Evolutionary conservation across 1,284 basidiomycete species (phyloP).

Genomic region (Ustilago curta): DNA sequence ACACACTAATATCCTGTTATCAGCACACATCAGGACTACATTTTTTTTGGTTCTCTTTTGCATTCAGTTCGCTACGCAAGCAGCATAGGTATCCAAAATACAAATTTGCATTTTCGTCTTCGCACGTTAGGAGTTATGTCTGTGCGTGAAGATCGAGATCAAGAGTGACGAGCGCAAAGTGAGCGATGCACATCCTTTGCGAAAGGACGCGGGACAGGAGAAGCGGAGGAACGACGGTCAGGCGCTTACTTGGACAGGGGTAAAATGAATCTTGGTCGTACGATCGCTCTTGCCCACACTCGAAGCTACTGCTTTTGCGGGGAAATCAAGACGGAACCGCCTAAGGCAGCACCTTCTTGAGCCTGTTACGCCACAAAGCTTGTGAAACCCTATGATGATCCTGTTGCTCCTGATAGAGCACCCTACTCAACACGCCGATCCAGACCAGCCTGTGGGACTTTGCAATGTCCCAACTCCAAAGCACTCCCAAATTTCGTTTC

Average conservation of each 20-base stretch:
- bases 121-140: neutral
- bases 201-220: neutral
- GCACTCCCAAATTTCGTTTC: conserved; percentile 10
- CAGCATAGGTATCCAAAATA: conserved; percentile 12
- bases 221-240: neutral
- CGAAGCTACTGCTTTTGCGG: no score
- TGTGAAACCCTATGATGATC: neutral
- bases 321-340: neutral
- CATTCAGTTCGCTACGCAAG: conserved; percentile 38
- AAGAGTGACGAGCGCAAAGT: neutral
- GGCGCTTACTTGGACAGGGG: no score
- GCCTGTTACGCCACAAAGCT: no score
- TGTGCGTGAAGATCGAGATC: neutral
- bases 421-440: no score
- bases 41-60: conserved; percentile 3
- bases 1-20: neutral
- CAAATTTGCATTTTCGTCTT: conserved; percentile 12
- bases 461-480: no score
- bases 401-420: no score
- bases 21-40: conserved; percentile 13
- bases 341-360: neutral
- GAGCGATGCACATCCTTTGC: neutral
- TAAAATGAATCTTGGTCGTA: no score
- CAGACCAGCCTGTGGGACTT: no score
- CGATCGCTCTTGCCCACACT: no score